Base-by-base conservation (phyloP, 1,139 yeast species). In the Suhomyces atakaporum region DNA sequence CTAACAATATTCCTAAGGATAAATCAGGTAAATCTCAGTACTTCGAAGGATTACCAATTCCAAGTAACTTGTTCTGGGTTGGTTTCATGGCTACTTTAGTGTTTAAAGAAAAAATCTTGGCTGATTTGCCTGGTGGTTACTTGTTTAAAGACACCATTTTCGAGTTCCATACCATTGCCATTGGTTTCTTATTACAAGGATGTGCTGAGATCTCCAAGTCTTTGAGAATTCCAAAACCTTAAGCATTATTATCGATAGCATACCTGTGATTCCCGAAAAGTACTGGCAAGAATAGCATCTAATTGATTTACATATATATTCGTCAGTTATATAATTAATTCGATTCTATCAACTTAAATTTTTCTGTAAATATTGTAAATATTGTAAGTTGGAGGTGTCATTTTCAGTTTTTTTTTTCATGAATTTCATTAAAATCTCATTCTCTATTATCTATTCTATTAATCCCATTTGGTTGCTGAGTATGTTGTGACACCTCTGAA, bases 41-140 rank as follows among this genome's bases (percentile, higher is more conserved):
- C 59, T 92, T 92, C 60, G 98, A 92, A 68, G 98, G 98, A 8
- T 77, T 92, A 35, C 98, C 98, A 11, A 88, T 92, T 51, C 98
- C 98, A 39, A 81, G 95, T 4, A 84, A 95, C 32, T 71, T 92
- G 49, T 66, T 76, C 35, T 74, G 92, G 60, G 96, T 92, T 16
- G 71, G 68, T 3, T 56, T 79, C 34, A 82, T 90, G 87, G 87
- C 89, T 16, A 66, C 63, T 42, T 73, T 81, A 43, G 84, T 81
- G 16, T 71, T 71, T 45, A 67, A 73, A 40, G 76, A 72, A 36
- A 60, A 61, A 56, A 65, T 68, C 51, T 54, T 74, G 59, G 60
- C 58, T 31, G 44, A 74, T 45, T 64, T 92, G 42, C 95, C 96
- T 3, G 77, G 81, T 16, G 95, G 96, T 2, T 48, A 73, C 14